A percentile compares a stretch with the other conserved stretches of the same genome.
phyloP scores from a whole-genome alignment of 192 early-diverging fungal species.

The Geranomyces michiganensis region DNA sequence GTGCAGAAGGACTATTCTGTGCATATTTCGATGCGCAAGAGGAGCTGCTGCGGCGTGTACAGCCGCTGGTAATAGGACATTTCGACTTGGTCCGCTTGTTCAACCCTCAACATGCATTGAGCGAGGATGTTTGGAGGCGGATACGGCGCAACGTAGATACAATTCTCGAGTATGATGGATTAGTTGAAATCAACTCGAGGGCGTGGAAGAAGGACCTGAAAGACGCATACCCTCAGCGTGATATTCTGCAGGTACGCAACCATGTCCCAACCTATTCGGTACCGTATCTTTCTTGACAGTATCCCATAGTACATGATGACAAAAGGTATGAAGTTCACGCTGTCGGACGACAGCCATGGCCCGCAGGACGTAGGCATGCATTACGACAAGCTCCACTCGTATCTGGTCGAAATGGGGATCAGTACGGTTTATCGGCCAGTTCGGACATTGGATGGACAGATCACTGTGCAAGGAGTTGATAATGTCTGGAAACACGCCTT shows the following conservation, averaged over 20 bases:
- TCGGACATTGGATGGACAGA: too few relatives aligned
- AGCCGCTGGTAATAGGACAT: constrained; percentile 91
- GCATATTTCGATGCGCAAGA: constrained; percentile 91
- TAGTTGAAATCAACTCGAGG: constrained; percentile 93
- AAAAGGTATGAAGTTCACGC: constrained; percentile 72
- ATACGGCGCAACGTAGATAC: constrained; percentile 79
- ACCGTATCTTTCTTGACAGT: background rate
- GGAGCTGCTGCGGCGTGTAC: constrained; percentile 67
- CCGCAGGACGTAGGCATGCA: constrained; percentile 83
- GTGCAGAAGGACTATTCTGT: constrained; percentile 58
- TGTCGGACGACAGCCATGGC: constrained; percentile 95
- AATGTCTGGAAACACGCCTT: too few relatives aligned
- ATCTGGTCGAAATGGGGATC: constrained; percentile 67
- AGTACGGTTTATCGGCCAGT: background rate
- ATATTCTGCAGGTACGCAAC: constrained; percentile 71
- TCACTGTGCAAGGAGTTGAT: too few relatives aligned
- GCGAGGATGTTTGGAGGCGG: constrained; percentile 52
- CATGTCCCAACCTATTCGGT: too few relatives aligned
- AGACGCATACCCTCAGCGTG: constrained; percentile 86
- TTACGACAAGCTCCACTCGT: constrained; percentile 73
- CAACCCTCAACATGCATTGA: constrained; percentile 37
- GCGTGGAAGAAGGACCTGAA: constrained; percentile 88
- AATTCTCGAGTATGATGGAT: constrained; percentile 76
- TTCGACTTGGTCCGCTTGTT: constrained; percentile 94
- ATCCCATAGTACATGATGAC: constrained; percentile 58